phyloP scores from a whole-genome alignment of 441 rosid genomes.

The Rhodomyrtus psidioides region DNA sequence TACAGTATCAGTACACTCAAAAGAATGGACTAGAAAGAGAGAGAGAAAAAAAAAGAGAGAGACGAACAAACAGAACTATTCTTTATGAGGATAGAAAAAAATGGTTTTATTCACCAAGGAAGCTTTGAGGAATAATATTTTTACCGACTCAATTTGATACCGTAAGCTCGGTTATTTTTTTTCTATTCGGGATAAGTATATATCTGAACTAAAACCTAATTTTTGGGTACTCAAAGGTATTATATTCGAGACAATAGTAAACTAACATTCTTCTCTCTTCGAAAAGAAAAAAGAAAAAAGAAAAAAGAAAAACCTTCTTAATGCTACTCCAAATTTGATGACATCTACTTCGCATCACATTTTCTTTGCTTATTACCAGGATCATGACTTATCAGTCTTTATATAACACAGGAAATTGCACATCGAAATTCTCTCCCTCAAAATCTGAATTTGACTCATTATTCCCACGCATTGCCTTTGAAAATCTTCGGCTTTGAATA shows the following conservation, averaged over 20 bases:
- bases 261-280: no score
- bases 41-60: neutral
- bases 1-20: neutral
- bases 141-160: neutral
- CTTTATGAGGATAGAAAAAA: neutral
- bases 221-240: neutral
- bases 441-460: neutral
- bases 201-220: neutral
- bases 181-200: neutral
- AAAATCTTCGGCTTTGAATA: neutral
- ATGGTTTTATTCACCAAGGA: neutral
- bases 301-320: no score
- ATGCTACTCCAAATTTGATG: no score
- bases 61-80: neutral
- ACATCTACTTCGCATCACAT: neutral
- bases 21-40: neutral
- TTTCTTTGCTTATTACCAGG: neutral
- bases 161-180: neutral
- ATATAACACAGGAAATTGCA: no score
- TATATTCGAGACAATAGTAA: neutral
- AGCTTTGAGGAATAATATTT: neutral
- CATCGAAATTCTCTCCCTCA: neutral
- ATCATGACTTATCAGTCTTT: neutral
- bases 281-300: no score
- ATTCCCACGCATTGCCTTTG: neutral